These are phyloP conservation scores for Echites panduratus DNA, from an alignment of 257 asterid species.

Conservation along the genomic window DNA sequence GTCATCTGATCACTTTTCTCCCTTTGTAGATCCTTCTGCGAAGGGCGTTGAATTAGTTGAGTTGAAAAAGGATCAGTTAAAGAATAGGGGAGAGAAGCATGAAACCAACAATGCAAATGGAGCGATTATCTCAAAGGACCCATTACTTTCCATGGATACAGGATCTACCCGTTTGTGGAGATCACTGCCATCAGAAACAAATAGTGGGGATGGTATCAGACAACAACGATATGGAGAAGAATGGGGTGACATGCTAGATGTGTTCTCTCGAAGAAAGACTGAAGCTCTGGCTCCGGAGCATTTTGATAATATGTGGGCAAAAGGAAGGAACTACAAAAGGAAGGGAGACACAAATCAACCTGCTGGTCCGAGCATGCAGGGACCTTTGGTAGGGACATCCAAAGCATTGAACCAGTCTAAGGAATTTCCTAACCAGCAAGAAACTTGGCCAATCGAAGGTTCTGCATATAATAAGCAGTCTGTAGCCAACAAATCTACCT, in stretches of 20 bases:
- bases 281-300: conserved; percentile 86
- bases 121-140: conserved; percentile 58
- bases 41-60: conserved; percentile 93
- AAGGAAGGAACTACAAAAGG: conserved; percentile 74
- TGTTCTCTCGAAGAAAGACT: conserved; percentile 65
- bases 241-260: conserved; percentile 81
- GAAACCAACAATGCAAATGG: conserved; percentile 30
- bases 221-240: conserved; percentile 64
- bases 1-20: conserved; percentile 49
- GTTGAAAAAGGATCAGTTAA: conserved; percentile 60
- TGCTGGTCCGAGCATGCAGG: conserved; percentile 29
- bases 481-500: conserved; percentile 12
- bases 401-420: conserved; percentile 42
- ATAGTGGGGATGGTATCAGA: conserved; percentile 46
- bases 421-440: conserved; percentile 34
- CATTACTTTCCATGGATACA: conserved; percentile 75
- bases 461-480: conserved; percentile 16
- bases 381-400: conserved; percentile 37
- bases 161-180: conserved; percentile 75
- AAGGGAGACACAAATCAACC: conserved; percentile 39
- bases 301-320: conserved; percentile 95
- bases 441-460: conserved; percentile 21
- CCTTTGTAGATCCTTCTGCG: conserved; percentile 56
- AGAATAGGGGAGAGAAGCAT: conserved; percentile 28
- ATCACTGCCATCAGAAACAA: conserved; percentile 46